phyloP scores from a whole-genome alignment of 345 rosid species.

The Diplotaxis tenuifolia region DNA sequence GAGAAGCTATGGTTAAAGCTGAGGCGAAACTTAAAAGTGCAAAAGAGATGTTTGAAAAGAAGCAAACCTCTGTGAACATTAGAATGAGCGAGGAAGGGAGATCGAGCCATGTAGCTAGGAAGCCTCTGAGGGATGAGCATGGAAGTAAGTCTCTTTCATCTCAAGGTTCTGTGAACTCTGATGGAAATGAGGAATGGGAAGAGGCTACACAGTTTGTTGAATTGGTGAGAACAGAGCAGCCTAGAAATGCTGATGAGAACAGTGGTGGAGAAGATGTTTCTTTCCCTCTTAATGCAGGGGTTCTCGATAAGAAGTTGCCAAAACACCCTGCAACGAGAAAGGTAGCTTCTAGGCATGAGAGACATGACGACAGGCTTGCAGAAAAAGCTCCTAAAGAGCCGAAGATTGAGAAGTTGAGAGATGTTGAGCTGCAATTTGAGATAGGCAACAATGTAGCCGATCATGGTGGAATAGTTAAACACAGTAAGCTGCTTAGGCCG shows the following conservation, averaged over 20 bases:
- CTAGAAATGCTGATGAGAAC: slow-evolving; percentile 42
- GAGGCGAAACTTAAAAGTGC: slow-evolving; percentile 71
- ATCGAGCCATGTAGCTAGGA: slow-evolving; percentile 29
- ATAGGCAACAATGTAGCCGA: slow-evolving; percentile 38
- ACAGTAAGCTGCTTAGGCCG: slow-evolving; percentile 39
- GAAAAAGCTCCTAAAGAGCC: slow-evolving; percentile 44
- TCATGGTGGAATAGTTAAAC: slow-evolving; percentile 37
- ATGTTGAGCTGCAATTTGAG: slow-evolving; percentile 35
- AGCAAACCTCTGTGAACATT: slow-evolving; percentile 37
- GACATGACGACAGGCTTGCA: slow-evolving; percentile 37
- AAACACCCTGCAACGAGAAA: slow-evolving; percentile 40
- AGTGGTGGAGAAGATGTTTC: slow-evolving; percentile 39
- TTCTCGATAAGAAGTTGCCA: slow-evolving; percentile 40
- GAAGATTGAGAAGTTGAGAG: slow-evolving; percentile 39
- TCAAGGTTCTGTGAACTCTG: slow-evolving; percentile 42
- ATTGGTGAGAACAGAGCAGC: slow-evolving; percentile 54
- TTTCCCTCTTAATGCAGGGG: slow-evolving; percentile 23
- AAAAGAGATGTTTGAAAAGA: slow-evolving; percentile 66
- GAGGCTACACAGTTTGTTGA: slow-evolving; percentile 70
- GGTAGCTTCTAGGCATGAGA: slow-evolving; percentile 38
- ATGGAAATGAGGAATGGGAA: slow-evolving; percentile 70
- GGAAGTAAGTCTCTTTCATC: slow-evolving; percentile 44
- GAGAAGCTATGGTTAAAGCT: slow-evolving; percentile 80
- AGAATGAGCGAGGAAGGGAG: slow-evolving; percentile 43
- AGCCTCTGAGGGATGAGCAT: slow-evolving; percentile 36